phyloP scores from a whole-genome alignment of 139 green algal genomes.

The Deuterostichococcus epilithicus region DNA sequence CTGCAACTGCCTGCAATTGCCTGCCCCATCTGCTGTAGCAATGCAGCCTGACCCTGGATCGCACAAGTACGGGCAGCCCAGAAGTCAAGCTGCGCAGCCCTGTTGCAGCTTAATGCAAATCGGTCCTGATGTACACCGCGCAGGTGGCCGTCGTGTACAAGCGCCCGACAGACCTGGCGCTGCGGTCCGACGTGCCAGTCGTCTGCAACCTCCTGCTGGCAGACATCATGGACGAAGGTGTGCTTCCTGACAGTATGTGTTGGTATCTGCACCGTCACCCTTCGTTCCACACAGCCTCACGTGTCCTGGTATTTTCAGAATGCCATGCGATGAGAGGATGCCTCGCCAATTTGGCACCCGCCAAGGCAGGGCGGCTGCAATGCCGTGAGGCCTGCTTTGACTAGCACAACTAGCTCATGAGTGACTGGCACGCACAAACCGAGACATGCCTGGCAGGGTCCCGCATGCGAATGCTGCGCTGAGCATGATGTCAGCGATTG shows the following conservation, averaged over 20 bases:
- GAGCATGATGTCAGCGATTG: background rate
- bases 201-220: constrained; percentile 63
- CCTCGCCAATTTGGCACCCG: too few relatives aligned
- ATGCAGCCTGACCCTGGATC: background rate
- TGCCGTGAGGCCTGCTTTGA: too few relatives aligned
- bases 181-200: constrained; percentile 57
- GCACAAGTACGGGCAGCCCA: background rate
- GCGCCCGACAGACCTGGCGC: constrained; percentile 60
- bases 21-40: too few relatives aligned
- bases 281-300: background rate
- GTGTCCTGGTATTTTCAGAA: background rate
- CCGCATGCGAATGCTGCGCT: background rate
- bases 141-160: constrained; percentile 59
- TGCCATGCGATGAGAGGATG: too few relatives aligned
- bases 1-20: background rate
- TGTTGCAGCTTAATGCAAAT: constrained; percentile 9
- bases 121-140: constrained; percentile 18
- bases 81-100: too few relatives aligned
- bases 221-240: constrained; percentile 71
- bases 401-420: too few relatives aligned
- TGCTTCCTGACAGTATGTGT: background rate
- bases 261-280: background rate
- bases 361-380: too few relatives aligned
- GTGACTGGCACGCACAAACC: background rate
- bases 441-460: background rate